A percentile compares a stretch with the other conserved stretches of the same genome.
These are phyloP conservation scores for Pugionium cornutum DNA, from an alignment of 345 rosid genomes.

Conservation along the genomic window DNA sequence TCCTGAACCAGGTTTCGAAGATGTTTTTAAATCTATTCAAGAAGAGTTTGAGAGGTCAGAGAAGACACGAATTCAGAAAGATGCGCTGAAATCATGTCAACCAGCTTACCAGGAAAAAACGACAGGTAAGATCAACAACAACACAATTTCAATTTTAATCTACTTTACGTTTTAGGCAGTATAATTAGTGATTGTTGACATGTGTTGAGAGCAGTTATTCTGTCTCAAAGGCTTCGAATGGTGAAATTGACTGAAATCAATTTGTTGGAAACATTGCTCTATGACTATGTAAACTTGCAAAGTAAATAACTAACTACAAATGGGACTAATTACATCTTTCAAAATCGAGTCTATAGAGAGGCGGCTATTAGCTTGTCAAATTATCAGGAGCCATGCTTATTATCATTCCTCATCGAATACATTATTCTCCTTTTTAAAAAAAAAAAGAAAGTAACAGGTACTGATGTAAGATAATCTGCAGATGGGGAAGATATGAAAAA, in stretches of 20 bases:
- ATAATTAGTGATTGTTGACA: constrained; percentile 5
- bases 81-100: constrained; percentile 50
- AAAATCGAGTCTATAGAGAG: not conserved
- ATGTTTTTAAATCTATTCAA: constrained; percentile 61
- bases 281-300: not conserved
- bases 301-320: not conserved
- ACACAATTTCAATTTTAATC: not conserved
- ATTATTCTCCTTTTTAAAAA: not conserved
- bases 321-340: not conserved
- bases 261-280: not conserved
- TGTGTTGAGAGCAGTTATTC: not conserved
- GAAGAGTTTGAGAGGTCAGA: constrained; percentile 80
- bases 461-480: constrained; percentile 30
- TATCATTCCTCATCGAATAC: constrained; percentile 2
- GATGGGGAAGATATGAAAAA: constrained; percentile 38
- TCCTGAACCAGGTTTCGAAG: constrained; percentile 70
- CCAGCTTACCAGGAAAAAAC: constrained; percentile 43
- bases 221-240: constrained; percentile 1
- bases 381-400: constrained; percentile 1
- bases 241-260: not conserved
- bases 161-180: constrained; percentile 15
- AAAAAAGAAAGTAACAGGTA: not conserved
- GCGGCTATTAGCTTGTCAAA: not conserved
- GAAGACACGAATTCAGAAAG: constrained; percentile 50
- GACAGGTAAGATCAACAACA: constrained; percentile 46